Evolutionary conservation across 257 asterid species (phyloP), one percentile per base, ranked within the genome.

Genomic region (Forsythia suspensa): DNA sequence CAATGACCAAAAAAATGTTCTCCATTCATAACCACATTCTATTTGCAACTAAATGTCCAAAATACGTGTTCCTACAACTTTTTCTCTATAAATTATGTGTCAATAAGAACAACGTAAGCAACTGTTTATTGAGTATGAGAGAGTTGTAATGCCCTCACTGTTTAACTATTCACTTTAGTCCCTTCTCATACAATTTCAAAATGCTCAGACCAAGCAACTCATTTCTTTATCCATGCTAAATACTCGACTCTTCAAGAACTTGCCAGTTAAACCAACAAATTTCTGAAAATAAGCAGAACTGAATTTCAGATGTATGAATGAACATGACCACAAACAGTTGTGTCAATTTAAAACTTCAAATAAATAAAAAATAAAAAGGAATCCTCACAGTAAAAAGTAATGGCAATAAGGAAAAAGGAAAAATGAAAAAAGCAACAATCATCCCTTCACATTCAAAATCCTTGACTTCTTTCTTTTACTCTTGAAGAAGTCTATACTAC

Each of bases 201-300:
- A 41, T 40, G 63, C 74, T 76, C 21, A 29, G 42, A 73, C 51
- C 42, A 71, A 29, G 72, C 24, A 67, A 16, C 46, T 43, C 11
- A 42, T 46, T 57, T 73, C 44, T 42, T 70, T 75, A 40, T 57
- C 59, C 67, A 42, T 52, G 68, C 52, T 42, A 61, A 63, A 44
- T 52, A 36, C 16, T 76, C 18, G 66, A 63, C 39, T 75, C 65
- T 66, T 24, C 18, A 37, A 38, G 78, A 71, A 81, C 43, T 8
- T 39, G 24, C 63, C 76, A 77, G 38, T 55, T 61, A 48, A 63
- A 67, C 21, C 21, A 13, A 38, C n/a, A 48, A 61, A 81, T 24
- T 71, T 65, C 48, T 66, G 52, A 39, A 80, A 69, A 63, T 40
- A 36, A 46, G 76, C 37, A 42, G 44, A 41, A 39, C 44, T 65